Evolutionary conservation across 2,329 filamentous ascomycete species (phyloP).

Genomic region (Drechslerella coelobrocha): DNA sequence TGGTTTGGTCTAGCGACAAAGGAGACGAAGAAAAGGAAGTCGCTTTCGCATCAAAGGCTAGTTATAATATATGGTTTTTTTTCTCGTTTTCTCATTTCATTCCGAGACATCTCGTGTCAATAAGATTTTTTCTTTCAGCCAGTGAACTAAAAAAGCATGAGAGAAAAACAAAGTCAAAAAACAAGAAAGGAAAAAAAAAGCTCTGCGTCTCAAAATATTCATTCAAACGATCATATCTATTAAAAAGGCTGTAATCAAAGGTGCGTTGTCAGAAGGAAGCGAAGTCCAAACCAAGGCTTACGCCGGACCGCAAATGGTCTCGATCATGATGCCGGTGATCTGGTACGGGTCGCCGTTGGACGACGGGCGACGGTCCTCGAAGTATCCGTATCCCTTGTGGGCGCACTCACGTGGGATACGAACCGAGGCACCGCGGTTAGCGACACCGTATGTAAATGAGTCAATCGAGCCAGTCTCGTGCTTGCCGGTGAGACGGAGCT

Average conservation of each 20-base stretch:
- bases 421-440: constrained; percentile 93
- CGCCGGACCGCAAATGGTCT: constrained; percentile 58
- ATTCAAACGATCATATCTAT: constrained; percentile 42
- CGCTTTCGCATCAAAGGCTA: constrained; percentile 5
- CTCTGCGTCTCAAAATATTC: constrained; percentile 26
- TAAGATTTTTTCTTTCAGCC: constrained; percentile 28
- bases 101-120: background rate
- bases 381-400: constrained; percentile 91
- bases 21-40: constrained; percentile 1
- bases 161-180: background rate
- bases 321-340: constrained; percentile 78
- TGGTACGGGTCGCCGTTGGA: constrained; percentile 89
- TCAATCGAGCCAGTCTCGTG: constrained; percentile 96
- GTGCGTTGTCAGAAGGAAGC: background rate
- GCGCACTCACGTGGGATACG: constrained; percentile 86
- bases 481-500: constrained; percentile 85
- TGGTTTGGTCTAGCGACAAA: constrained; percentile 29
- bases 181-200: constrained; percentile 16
- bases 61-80: constrained; percentile 15
- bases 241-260: constrained; percentile 47
- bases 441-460: constrained; percentile 89
- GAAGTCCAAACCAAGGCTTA: background rate
- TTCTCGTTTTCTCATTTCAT: background rate
- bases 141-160: constrained; percentile 16
- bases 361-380: constrained; percentile 82